Base-by-base conservation (phyloP, 139 green algal genomes). In the Chlorella vulgaris region DNA sequence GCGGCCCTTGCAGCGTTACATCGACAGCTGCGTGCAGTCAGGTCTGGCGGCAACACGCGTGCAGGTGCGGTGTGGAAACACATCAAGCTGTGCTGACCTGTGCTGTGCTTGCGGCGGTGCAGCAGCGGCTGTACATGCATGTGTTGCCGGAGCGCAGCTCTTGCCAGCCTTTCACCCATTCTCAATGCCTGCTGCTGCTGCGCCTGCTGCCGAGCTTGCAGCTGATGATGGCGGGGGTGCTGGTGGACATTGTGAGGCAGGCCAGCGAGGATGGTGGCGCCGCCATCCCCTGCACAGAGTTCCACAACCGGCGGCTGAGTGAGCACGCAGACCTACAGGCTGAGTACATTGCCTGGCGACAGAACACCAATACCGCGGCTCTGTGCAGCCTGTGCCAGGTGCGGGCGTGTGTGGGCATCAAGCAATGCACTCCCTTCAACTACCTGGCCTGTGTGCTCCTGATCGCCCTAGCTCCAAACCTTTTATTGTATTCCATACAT, bases 291-390 rank as follows among this genome's bases (percentile, higher is more conserved):
- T 83, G 74, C 51, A 70, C 74, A 35, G 87, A 94, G 81, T 93
- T 94, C 67, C 53, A 87, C 81, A 87, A 83, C 69, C 65, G 35
- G 26, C 21, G 28, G 26, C 77, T 83, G 33, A 77, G 65, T 18
- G 77, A 83, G 65, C 65, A 76, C 21, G 65, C 65, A 43, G 55
- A 83, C 50, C 77, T 94, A 55, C 83, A 83, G 42, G 74, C 83
- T n/a, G 91, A 95, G 77, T 95, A 94, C 78, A 55, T 86, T 42
- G 29, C 50, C 22, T 92, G 87, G 89, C 62, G 80, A 69, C 80
- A 83, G 36, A 55, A 78, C 42, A 51, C 26, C 22, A 42, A 86
- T 24, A 55, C 63, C 39, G 13, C 3, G 4, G 31, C 47, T 1
- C 65, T 91, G 24, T 50, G 83, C 40, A 78, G 58, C 40, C 39